A percentile compares a stretch with the other conserved stretches of the same genome.
These are phyloP conservation scores for Parietaria judaica DNA, from an alignment of 306 rosid species.

Conservation along the genomic window DNA sequence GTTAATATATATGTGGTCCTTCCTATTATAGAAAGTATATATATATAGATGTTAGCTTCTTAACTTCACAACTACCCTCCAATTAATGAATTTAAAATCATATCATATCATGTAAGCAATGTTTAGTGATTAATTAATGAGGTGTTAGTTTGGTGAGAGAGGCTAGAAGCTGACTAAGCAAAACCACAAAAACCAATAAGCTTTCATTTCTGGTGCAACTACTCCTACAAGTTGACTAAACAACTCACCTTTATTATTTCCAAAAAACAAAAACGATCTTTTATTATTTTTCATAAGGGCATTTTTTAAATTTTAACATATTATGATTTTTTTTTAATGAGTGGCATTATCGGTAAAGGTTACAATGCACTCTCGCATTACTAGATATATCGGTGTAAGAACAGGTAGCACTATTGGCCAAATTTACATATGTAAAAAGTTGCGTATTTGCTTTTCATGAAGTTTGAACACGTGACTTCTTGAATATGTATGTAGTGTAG, in stretches of 20 bases:
- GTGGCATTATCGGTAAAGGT: no score
- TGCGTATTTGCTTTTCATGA: no score
- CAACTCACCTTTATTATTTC: conserved; percentile 11
- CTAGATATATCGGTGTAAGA: no score
- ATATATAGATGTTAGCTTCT: conserved; percentile 22
- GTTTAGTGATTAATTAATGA: not conserved
- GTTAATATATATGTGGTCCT: conserved; percentile 12
- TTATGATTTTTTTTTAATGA: not conserved
- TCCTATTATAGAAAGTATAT: not conserved
- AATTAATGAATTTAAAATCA: conserved; percentile 11
- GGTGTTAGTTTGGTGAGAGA: not conserved
- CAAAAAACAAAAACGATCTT: no score
- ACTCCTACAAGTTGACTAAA: conserved; percentile 23
- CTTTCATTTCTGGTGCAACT: conserved; percentile 30
- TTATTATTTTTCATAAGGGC: not conserved
- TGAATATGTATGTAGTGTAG: no score
- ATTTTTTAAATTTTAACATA: no score
- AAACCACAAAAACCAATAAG: conserved; percentile 3
- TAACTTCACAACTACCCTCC: conserved; percentile 30
- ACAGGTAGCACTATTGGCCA: no score
- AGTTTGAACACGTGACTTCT: no score
- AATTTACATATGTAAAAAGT: no score
- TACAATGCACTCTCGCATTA: no score
- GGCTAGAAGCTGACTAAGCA: conserved; percentile 12
- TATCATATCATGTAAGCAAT: conserved; percentile 10